phyloP scores from a whole-genome alignment of 1,284 basidiomycete genomes.

The Wolfiporia cocos region DNA sequence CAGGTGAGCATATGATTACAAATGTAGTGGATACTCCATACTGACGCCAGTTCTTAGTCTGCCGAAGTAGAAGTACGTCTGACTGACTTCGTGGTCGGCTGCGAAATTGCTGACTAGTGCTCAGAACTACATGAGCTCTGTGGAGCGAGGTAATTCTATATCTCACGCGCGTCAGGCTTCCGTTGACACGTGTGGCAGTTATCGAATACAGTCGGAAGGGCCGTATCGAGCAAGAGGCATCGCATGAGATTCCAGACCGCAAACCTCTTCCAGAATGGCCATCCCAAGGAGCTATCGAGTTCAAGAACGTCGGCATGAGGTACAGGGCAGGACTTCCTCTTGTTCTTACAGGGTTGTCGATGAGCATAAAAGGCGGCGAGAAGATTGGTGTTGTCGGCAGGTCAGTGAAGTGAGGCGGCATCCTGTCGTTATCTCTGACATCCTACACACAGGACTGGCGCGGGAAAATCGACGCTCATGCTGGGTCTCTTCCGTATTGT shows the following conservation, averaged over 20 bases:
- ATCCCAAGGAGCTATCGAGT: slow-evolving; percentile 41
- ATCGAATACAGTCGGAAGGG: slow-evolving; percentile 54
- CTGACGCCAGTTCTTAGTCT: slow-evolving; percentile 28
- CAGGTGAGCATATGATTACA: slow-evolving; percentile 14
- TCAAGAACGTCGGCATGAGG: slow-evolving; percentile 47
- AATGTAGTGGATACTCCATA: background rate
- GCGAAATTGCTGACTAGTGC: background rate
- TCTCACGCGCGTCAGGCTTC: too few species aligned
- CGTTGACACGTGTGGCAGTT: slow-evolving; percentile 31
- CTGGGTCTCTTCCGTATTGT: slow-evolving; percentile 38
- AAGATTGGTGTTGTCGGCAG: slow-evolving; percentile 75
- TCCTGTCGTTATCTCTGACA: background rate
- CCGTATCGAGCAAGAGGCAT: slow-evolving; percentile 57
- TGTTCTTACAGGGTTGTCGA: slow-evolving; percentile 51
- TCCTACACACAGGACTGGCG: slow-evolving; percentile 50
- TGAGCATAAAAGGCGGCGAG: slow-evolving; percentile 61
- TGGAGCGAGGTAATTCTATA: slow-evolving; percentile 56
- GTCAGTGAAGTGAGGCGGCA: slow-evolving; percentile 15
- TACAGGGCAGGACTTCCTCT: slow-evolving; percentile 53
- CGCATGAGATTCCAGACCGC: slow-evolving; percentile 48
- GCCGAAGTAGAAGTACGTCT: slow-evolving; percentile 56
- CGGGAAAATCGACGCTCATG: slow-evolving; percentile 69
- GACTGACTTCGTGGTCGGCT: background rate
- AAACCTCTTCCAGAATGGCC: slow-evolving; percentile 52
- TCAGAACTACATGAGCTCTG: slow-evolving; percentile 71